Conservation (phyloP, 1,139 yeast species). For the Pichia sp. region DNA sequence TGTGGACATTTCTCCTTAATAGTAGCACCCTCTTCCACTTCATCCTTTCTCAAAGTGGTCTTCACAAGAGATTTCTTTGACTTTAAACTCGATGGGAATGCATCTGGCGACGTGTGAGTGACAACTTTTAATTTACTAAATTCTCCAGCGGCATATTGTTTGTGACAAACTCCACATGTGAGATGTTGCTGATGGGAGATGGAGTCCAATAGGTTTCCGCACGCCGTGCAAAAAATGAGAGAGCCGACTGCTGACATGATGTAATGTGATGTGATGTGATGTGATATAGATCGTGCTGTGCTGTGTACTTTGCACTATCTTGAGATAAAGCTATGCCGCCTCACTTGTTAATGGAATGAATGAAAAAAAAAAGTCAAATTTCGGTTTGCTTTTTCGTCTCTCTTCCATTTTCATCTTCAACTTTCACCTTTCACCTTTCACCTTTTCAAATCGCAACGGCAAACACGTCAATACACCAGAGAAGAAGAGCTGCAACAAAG, state of each 20-base stretch:
- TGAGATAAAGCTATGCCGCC: too few relatives aligned
- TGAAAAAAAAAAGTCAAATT: conserved; percentile 35
- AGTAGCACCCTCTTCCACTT: conserved; percentile 88
- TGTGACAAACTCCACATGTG: conserved; percentile 44
- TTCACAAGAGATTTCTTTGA: conserved; percentile 85
- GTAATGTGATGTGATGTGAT: too few relatives aligned
- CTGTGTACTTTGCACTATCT: too few relatives aligned
- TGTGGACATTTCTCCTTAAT: conserved; percentile 96
- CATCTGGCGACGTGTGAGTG: conserved; percentile 81
- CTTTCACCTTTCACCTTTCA: too few relatives aligned
- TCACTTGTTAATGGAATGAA: too few relatives aligned
- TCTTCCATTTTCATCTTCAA: too few relatives aligned
- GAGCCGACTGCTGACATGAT: conserved; percentile 92
- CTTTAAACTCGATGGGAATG: conserved; percentile 81
- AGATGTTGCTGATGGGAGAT: conserved; percentile 37
- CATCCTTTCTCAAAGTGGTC: conserved; percentile 69
- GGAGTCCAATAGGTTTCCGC: conserved; percentile 84
- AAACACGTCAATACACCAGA: too few relatives aligned
- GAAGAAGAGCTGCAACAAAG: too few relatives aligned
- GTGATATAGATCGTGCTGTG: too few relatives aligned
- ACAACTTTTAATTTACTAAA: conserved; percentile 79
- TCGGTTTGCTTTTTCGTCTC: too few relatives aligned
- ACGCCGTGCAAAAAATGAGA: conserved; percentile 85
- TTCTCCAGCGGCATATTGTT: conserved; percentile 46
- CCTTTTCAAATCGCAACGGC: too few relatives aligned